phyloP scores from a whole-genome alignment of 1,139 yeast genomes.

The Saccharomyces hybrid region DNA sequence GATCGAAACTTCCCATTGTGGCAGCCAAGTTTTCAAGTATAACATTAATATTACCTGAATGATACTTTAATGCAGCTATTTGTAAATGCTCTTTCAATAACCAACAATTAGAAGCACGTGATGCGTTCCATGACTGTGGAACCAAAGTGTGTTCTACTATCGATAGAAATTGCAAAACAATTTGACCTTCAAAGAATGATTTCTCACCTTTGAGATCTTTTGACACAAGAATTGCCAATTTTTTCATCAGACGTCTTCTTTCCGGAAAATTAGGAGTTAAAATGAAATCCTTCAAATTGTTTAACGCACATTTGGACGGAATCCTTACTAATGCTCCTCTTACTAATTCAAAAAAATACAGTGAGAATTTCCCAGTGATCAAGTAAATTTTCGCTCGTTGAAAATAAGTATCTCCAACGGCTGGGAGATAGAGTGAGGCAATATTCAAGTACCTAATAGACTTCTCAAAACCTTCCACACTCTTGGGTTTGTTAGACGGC shows the following conservation, averaged over 20 bases:
- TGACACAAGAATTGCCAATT: not conserved
- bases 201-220: not conserved
- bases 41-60: not conserved
- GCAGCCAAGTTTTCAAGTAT: conserved; percentile 1
- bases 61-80: not conserved
- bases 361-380: conserved; percentile 35
- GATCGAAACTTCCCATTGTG: conserved; percentile 5
- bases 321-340: conserved; percentile 42
- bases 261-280: not conserved
- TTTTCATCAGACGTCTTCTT: not conserved
- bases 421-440: conserved; percentile 52
- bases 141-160: not conserved
- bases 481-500: conserved; percentile 36
- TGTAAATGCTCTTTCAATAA: not conserved
- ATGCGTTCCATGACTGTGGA: not conserved
- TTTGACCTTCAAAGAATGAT: not conserved
- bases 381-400: conserved; percentile 55
- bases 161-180: not conserved
- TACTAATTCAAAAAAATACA: conserved; percentile 45
- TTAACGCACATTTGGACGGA: not conserved
- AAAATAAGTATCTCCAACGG: conserved; percentile 55
- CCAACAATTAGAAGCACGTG: not conserved
- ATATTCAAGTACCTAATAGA: conserved; percentile 44
- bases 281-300: not conserved
- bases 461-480: conserved; percentile 35